Percentiles rank a stretch among this genome's conserved stretches.
phyloP scores from a whole-genome alignment of 2,329 filamentous ascomycete species.

The Monosporascus sp. region DNA sequence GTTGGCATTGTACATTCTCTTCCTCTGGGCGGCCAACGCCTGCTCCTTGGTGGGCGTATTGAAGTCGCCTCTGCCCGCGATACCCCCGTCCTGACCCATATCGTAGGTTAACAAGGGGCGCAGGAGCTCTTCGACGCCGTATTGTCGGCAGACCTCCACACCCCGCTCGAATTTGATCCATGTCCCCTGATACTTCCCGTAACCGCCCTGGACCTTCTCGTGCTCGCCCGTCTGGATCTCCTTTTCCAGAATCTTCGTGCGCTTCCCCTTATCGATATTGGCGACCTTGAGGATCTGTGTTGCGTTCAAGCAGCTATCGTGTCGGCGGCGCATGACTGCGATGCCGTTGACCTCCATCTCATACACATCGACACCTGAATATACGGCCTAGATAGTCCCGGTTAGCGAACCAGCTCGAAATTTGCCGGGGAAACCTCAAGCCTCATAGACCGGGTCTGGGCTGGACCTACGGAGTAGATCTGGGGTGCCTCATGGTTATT shows the following conservation, averaged over 20 bases:
- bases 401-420: slow-evolving; percentile 11
- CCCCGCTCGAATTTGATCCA: slow-evolving; percentile 96
- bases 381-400: slow-evolving; percentile 58
- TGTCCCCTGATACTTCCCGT: slow-evolving; percentile 97
- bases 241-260: slow-evolving; percentile 96
- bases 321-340: slow-evolving; percentile 90
- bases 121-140: slow-evolving; percentile 70
- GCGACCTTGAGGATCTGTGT: slow-evolving; percentile 98
- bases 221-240: slow-evolving; percentile 95
- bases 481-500: slow-evolving; percentile 38
- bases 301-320: slow-evolving; percentile 95
- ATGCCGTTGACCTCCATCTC: slow-evolving; percentile 96
- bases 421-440: neutral
- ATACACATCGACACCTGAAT: slow-evolving; percentile 93
- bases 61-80: slow-evolving; percentile 67
- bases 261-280: slow-evolving; percentile 93
- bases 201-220: slow-evolving; percentile 97
- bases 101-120: slow-evolving; percentile 74
- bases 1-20: slow-evolving; percentile 79
- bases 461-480: slow-evolving; percentile 54
- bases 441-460: neutral
- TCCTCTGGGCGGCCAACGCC: slow-evolving; percentile 92
- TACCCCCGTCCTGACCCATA: slow-evolving; percentile 68
- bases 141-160: slow-evolving; percentile 81
- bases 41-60: slow-evolving; percentile 98